These are phyloP conservation scores for Rehmannia glutinosa DNA, from an alignment of 257 asterid genomes.

Conservation along the genomic window DNA sequence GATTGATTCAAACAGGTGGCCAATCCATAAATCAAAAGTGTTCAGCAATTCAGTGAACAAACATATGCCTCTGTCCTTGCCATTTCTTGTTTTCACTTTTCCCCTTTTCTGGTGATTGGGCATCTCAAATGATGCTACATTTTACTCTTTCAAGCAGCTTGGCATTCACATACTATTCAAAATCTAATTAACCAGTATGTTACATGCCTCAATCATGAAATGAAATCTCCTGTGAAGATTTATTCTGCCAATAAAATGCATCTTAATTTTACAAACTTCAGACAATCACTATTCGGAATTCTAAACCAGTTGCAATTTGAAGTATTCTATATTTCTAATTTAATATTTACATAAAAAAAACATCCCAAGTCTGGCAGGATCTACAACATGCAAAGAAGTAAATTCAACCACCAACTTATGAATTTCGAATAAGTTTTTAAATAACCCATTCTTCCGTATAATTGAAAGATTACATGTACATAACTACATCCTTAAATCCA, in stretches of 20 bases:
- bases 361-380: not conserved
- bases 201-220: conserved; percentile 8
- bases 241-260: not conserved
- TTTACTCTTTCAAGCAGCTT: conserved; percentile 6
- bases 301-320: conserved; percentile 1
- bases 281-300: conserved; percentile 7
- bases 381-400: not conserved
- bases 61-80: not conserved
- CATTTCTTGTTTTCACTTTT: conserved; percentile 11
- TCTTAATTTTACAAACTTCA: conserved; percentile 12
- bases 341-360: not conserved
- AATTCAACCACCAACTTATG: not conserved
- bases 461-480: not conserved
- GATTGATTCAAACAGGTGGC: conserved; percentile 9
- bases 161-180: not conserved
- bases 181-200: not conserved
- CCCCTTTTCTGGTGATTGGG: conserved; percentile 10
- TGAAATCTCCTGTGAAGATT: conserved; percentile 1
- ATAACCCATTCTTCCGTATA: not conserved
- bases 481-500: not conserved
- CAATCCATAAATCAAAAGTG: not conserved
- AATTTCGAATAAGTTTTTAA: not conserved
- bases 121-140: conserved; percentile 2
- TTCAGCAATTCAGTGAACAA: not conserved
- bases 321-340: not conserved